A percentile compares a stretch with the other conserved stretches of the same genome.
These are phyloP conservation scores for Dendrocalamus latiflorus DNA, from an alignment of 202 grass and related monocot species.

Conservation along the genomic window DNA sequence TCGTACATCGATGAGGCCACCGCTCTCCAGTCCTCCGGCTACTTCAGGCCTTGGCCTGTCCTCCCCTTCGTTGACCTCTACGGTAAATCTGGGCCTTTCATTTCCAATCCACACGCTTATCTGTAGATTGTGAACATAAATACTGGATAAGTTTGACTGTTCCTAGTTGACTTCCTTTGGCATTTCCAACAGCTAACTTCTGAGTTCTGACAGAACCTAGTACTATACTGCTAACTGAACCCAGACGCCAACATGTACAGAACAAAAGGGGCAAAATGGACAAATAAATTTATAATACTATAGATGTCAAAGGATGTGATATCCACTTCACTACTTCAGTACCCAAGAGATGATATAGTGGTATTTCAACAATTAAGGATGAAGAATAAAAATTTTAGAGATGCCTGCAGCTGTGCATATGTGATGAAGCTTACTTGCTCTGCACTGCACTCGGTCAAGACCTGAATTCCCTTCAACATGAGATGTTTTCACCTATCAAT, in stretches of 20 bases:
- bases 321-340: background rate
- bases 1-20: slow-evolving; percentile 55
- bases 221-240: background rate
- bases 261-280: background rate
- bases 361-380: background rate
- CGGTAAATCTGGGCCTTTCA: slow-evolving; percentile 25
- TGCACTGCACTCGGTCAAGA: background rate
- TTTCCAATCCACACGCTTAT: background rate
- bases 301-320: background rate
- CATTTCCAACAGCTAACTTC: background rate
- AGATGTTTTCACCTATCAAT: background rate
- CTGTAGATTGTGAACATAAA: background rate
- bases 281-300: background rate
- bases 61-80: slow-evolving; percentile 68
- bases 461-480: background rate
- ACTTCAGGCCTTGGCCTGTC: slow-evolving; percentile 42
- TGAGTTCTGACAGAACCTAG: background rate
- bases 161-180: background rate
- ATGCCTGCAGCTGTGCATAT: background rate
- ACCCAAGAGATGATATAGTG: background rate
- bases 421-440: background rate
- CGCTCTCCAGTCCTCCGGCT: slow-evolving; percentile 57
- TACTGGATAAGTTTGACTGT: background rate
- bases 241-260: background rate
- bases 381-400: background rate